Percentiles rank a stretch among this genome's conserved stretches.
phyloP scores from a whole-genome alignment of 495 filamentous ascomycete species.

The Penicillium soppii region DNA sequence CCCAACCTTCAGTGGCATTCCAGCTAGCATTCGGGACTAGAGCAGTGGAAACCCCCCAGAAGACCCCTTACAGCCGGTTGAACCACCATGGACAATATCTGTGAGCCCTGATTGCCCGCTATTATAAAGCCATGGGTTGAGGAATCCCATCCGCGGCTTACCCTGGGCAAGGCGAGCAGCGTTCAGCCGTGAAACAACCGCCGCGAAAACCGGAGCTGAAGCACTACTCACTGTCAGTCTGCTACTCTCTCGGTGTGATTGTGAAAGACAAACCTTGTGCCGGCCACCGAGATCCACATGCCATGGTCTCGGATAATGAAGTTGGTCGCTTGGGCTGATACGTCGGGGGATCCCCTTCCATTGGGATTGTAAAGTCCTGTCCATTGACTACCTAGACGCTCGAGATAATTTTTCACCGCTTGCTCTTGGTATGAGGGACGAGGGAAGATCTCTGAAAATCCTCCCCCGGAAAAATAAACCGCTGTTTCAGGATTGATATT shows the following conservation, averaged over 20 bases:
- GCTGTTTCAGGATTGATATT: slow-evolving; percentile 53
- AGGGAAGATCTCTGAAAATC: slow-evolving; percentile 69
- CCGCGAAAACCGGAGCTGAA: slow-evolving; percentile 53
- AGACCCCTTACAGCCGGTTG: slow-evolving; percentile 50
- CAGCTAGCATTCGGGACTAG: slow-evolving; percentile 54
- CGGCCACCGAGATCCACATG: slow-evolving; percentile 28
- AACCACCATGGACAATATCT: slow-evolving; percentile 57
- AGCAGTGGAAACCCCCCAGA: slow-evolving; percentile 20
- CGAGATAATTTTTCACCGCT: slow-evolving; percentile 56
- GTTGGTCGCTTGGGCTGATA: slow-evolving; percentile 53
- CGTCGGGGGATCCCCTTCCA: slow-evolving; percentile 74
- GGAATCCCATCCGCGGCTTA: slow-evolving; percentile 54
- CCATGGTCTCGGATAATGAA: slow-evolving; percentile 43
- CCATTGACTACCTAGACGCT: slow-evolving; percentile 37
- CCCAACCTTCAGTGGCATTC: slow-evolving; percentile 37
- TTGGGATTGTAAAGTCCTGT: slow-evolving; percentile 51
- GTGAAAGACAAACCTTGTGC: slow-evolving; percentile 40
- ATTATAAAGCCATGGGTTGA: slow-evolving; percentile 66
- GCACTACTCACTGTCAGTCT: slow-evolving; percentile 34
- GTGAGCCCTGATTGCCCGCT: slow-evolving; percentile 46
- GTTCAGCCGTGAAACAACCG: slow-evolving; percentile 57
- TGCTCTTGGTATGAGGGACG: slow-evolving; percentile 64
- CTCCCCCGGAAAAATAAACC: slow-evolving; percentile 60
- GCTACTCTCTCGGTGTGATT: not conserved
- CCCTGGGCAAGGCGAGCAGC: slow-evolving; percentile 50